Percentiles rank a stretch among this genome's conserved stretches.
phyloP scores from a whole-genome alignment of 371 early-diverging fungal species.

The Mortierella sp. region DNA sequence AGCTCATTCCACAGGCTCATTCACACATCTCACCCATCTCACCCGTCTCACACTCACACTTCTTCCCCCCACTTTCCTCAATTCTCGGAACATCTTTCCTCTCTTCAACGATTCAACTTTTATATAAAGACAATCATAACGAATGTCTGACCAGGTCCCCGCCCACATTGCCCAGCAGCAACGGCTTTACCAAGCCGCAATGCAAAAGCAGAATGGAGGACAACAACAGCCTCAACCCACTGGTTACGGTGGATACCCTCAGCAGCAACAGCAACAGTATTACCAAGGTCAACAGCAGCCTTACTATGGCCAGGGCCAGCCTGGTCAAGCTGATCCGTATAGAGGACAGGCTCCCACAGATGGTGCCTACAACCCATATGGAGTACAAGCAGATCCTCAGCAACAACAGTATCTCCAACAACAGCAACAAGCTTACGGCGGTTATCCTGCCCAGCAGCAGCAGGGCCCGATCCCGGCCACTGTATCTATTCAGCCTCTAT shows the following conservation, averaged over 20 bases:
- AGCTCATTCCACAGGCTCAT: not conserved
- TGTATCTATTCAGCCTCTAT: conserved; percentile 48
- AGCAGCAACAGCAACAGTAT: conserved; percentile 13
- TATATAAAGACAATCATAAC: not conserved
- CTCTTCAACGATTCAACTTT: not conserved
- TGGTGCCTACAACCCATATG: conserved; percentile 6
- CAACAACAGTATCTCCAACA: conserved; percentile 26
- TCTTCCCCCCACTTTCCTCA: not conserved
- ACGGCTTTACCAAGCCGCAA: conserved; percentile 36
- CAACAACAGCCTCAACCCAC: conserved; percentile 21
- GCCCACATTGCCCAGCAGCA: conserved; percentile 50
- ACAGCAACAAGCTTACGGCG: conserved; percentile 16
- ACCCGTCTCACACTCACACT: not conserved
- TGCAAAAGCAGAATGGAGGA: conserved; percentile 50
- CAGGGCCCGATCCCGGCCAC: conserved; percentile 22
- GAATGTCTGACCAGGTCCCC: conserved; percentile 39
- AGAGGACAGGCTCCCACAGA: conserved; percentile 11
- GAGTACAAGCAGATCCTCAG: conserved; percentile 11
- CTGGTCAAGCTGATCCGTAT: conserved; percentile 14
- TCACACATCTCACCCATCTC: too few relatives aligned
- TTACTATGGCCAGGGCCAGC: conserved; percentile 29
- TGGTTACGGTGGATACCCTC: conserved; percentile 29
- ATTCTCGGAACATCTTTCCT: not conserved
- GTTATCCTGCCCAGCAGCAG: conserved; percentile 20
- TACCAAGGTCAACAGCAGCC: conserved; percentile 23